Percentiles rank a stretch among this genome's conserved stretches.
Evolutionary conservation across 2,329 filamentous ascomycete species (phyloP).

Genomic region (Phyllosticta capitalensis): DNA sequence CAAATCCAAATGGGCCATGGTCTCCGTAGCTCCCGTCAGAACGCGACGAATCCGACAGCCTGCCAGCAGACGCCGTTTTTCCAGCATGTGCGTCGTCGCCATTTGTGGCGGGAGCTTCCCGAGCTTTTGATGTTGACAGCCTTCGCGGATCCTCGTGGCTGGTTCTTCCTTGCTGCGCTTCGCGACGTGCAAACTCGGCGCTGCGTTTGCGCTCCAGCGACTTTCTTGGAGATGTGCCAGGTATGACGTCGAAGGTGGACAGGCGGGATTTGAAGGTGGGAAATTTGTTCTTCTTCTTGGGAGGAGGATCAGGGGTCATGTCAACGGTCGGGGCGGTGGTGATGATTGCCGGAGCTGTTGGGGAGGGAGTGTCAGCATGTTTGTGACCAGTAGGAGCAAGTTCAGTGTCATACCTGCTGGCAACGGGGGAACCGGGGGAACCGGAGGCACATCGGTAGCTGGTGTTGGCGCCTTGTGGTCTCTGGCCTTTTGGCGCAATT

Average conservation of each 20-base stretch:
- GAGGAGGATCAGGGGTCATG: constrained; percentile 13
- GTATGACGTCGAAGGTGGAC: constrained; percentile 27
- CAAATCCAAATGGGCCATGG: constrained; percentile 28
- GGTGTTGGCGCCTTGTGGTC: constrained; percentile 49
- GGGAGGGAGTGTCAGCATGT: constrained; percentile 18
- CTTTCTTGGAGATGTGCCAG: constrained; percentile 17
- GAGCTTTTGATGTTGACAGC: constrained; percentile 49
- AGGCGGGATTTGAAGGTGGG: constrained; percentile 27
- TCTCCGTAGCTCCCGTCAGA: constrained; percentile 71
- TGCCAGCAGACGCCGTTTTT: constrained; percentile 2
- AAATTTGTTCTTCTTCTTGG: constrained; percentile 24
- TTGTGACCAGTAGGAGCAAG: constrained; percentile 2
- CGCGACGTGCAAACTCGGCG: constrained; percentile 4
- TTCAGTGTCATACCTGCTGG: constrained; percentile 22
- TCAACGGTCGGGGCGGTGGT: constrained; percentile 75
- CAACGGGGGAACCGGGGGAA: constrained; percentile 35
- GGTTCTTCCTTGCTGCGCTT: neutral
- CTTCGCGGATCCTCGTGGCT: constrained; percentile 36
- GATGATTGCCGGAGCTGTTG: constrained; percentile 59
- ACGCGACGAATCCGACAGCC: constrained; percentile 73
- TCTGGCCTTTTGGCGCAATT: constrained; percentile 67
- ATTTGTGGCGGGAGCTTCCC: constrained; percentile 45
- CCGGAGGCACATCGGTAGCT: constrained; percentile 36
- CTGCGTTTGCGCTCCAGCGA: constrained; percentile 26
- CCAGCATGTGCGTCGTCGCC: constrained; percentile 45